phyloP scores from a whole-genome alignment of 2,329 filamentous ascomycete genomes.

The Clarireedia paspali region DNA sequence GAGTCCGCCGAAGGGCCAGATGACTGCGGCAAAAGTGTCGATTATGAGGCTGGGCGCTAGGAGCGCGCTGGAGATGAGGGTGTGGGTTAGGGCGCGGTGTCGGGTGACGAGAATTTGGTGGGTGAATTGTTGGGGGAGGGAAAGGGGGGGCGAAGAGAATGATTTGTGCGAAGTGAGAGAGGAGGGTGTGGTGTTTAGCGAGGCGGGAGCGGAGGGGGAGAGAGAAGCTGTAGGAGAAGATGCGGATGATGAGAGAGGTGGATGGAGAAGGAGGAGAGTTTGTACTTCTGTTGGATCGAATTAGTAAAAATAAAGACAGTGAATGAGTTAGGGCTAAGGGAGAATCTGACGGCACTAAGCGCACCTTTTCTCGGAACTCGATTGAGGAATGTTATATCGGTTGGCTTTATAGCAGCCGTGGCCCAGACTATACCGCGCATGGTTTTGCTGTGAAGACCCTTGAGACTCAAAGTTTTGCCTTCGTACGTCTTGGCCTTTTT shows the following conservation, averaged over 20 bases:
- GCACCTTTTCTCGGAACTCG: slow-evolving; percentile 12
- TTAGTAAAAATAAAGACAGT: too few species aligned
- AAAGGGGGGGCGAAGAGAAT: neutral
- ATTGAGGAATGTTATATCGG: slow-evolving; percentile 13
- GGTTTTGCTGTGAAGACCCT: slow-evolving; percentile 12
- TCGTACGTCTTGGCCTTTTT: slow-evolving; percentile 14
- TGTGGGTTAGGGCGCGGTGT: neutral
- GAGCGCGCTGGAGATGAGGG: neutral
- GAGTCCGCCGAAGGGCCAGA: slow-evolving; percentile 30
- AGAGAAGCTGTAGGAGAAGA: too few species aligned
- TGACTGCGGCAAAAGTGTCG: slow-evolving; percentile 19
- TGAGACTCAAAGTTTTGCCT: slow-evolving; percentile 10
- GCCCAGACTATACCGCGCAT: slow-evolving; percentile 11
- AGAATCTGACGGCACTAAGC: neutral
- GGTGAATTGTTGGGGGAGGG: neutral
- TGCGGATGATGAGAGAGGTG: neutral
- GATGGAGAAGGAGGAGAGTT: neutral
- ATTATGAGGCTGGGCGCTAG: slow-evolving; percentile 4
- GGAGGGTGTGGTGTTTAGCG: neutral
- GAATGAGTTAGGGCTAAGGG: neutral
- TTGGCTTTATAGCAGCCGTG: slow-evolving; percentile 9
- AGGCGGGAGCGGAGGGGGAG: too few species aligned
- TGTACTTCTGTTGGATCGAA: too few species aligned
- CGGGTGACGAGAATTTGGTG: neutral
- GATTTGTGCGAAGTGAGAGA: neutral